Evolutionary conservation across 257 asterid genomes (phyloP).

Genomic region (Henckelia pumila): DNA sequence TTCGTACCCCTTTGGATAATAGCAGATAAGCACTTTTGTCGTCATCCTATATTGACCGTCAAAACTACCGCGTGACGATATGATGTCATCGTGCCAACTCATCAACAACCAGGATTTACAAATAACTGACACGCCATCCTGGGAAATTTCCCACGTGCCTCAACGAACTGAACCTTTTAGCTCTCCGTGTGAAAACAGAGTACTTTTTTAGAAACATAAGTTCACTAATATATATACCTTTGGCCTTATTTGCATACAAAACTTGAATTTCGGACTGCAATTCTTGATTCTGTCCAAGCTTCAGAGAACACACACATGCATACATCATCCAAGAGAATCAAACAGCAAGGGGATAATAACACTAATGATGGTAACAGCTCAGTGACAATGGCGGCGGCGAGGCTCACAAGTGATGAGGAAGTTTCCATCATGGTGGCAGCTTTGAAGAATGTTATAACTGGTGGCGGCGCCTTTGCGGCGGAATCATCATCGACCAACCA

Average conservation of each 20-base stretch:
- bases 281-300: not conserved
- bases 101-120: not conserved
- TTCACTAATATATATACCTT: conserved; percentile 17
- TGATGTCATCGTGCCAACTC: conserved; percentile 2
- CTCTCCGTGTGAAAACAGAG: conserved; percentile 50
- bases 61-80: conserved; percentile 21
- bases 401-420: conserved; percentile 52
- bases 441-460: conserved; percentile 51
- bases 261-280: not conserved
- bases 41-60: conserved; percentile 8
- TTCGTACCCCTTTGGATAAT: no score
- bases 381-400: conserved; percentile 20
- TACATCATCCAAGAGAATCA: conserved; percentile 49
- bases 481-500: not conserved
- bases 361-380: not conserved
- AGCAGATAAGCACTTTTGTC: not conserved
- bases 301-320: conserved; percentile 39
- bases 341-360: conserved; percentile 22
- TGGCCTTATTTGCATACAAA: conserved; percentile 27
- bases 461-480: conserved; percentile 4
- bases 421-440: conserved; percentile 67
- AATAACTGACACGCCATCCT: not conserved
- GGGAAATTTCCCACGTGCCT: conserved; percentile 40
- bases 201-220: conserved; percentile 25
- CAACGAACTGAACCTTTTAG: not conserved